phyloP scores from a whole-genome alignment of 345 rosid genomes.

The Rhodomyrtus tomentosa region DNA sequence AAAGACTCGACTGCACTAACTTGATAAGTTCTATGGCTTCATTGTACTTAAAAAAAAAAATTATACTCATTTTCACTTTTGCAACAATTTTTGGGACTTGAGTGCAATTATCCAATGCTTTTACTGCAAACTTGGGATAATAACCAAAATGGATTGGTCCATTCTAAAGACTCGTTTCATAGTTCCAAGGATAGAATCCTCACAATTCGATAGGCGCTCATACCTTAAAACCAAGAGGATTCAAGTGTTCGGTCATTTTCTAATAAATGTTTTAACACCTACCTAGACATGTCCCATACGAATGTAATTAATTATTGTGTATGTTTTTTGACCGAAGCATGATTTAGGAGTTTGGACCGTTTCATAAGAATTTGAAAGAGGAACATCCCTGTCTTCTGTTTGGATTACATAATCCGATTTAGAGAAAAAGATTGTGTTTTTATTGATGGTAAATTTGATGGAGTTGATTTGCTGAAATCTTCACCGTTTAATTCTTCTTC shows the following conservation, averaged over 20 bases:
- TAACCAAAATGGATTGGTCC: neutral
- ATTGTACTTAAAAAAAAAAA: no score
- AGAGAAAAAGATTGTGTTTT: neutral
- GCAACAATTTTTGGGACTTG: no score
- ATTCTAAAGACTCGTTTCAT: neutral
- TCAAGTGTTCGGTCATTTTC: neutral
- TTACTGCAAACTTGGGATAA: neutral
- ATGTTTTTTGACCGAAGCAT: neutral
- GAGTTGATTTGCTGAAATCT: neutral
- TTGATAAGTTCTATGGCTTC: no score
- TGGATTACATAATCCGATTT: neutral
- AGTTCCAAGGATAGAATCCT: neutral
- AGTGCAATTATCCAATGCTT: neutral
- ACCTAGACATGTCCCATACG: neutral
- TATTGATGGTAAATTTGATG: neutral
- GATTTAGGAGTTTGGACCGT: neutral
- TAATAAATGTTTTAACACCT: no score
- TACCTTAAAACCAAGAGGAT: neutral
- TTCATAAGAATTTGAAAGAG: neutral
- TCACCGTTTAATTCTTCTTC: neutral
- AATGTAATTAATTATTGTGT: neutral
- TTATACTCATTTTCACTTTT: no score
- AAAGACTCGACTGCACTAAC: no score
- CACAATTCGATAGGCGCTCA: no score
- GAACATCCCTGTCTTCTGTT: neutral